phyloP scores from a whole-genome alignment of 345 rosid genomes.

The Turritis glabra region DNA sequence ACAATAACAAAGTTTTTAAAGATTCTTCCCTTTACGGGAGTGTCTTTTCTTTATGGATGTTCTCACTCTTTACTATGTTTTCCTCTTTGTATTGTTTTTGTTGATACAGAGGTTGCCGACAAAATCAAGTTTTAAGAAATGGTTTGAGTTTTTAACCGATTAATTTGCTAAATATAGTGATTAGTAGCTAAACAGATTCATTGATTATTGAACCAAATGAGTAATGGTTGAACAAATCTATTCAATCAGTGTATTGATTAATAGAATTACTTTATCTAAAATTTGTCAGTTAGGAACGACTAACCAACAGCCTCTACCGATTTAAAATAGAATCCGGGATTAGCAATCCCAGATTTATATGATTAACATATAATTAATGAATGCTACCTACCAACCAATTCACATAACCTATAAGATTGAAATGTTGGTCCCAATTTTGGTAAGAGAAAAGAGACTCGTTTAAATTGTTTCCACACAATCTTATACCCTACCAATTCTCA shows the following conservation, averaged over 20 bases:
- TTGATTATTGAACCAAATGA: not conserved
- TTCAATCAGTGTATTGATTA: no score
- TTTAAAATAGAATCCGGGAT: not conserved
- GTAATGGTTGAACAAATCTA: not conserved
- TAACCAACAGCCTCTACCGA: not conserved
- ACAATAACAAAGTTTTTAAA: not conserved
- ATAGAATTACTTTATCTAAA: not conserved
- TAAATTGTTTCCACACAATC: slow-evolving; percentile 30
- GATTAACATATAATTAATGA: not conserved
- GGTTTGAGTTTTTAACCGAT: not conserved
- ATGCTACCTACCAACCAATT: slow-evolving; percentile 1
- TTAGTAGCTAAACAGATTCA: not conserved
- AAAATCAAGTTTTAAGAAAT: not conserved
- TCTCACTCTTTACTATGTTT: not conserved
- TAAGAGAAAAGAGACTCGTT: slow-evolving; percentile 23
- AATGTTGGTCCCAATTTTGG: slow-evolving; percentile 20
- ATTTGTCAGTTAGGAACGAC: not conserved
- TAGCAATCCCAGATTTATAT: not conserved
- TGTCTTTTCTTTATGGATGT: no score
- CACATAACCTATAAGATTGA: slow-evolving; percentile 1
- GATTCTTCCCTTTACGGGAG: no score
- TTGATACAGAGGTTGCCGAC: not conserved
- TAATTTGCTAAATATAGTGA: not conserved
- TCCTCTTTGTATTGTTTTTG: not conserved
- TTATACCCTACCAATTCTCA: slow-evolving; percentile 32